phyloP scores from a whole-genome alignment of 2,329 filamentous ascomycete genomes.

The Akanthomyces lecanii region DNA sequence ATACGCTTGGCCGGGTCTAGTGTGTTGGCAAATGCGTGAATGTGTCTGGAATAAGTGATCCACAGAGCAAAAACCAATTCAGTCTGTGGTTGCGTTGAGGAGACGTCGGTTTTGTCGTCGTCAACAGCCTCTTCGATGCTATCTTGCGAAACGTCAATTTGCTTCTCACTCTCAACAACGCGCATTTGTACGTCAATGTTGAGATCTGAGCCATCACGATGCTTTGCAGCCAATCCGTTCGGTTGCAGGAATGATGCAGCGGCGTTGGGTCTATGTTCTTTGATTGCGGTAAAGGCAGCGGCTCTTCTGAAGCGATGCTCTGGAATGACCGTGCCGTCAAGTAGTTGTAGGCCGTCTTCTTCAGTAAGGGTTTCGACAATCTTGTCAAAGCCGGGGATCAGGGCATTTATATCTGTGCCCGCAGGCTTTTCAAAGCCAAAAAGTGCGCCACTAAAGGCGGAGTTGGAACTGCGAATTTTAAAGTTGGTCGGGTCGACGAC shows the following conservation, averaged over 20 bases:
- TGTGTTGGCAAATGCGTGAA: constrained; percentile 67
- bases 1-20: constrained; percentile 46
- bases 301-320: constrained; percentile 94
- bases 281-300: constrained; percentile 74
- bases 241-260: constrained; percentile 76
- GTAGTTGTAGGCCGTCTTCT: constrained; percentile 76
- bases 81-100: constrained; percentile 42
- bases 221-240: constrained; percentile 76
- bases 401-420: constrained; percentile 69
- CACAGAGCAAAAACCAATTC: constrained; percentile 93
- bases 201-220: constrained; percentile 86
- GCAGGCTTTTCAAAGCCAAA: constrained; percentile 86
- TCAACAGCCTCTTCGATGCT: constrained; percentile 60
- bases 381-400: constrained; percentile 84
- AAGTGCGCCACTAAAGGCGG: constrained; percentile 85
- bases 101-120: constrained; percentile 31
- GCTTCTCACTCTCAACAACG: constrained; percentile 84
- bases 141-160: constrained; percentile 55
- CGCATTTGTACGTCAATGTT: constrained; percentile 96
- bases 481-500: constrained; percentile 78
- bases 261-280: constrained; percentile 76
- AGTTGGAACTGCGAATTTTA: constrained; percentile 86
- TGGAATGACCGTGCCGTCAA: constrained; percentile 93
- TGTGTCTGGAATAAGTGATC: constrained; percentile 92
- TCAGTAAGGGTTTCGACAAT: constrained; percentile 77